Evolutionary conservation across 441 rosid species (phyloP).

Genomic region (Gossypium lobatum): DNA sequence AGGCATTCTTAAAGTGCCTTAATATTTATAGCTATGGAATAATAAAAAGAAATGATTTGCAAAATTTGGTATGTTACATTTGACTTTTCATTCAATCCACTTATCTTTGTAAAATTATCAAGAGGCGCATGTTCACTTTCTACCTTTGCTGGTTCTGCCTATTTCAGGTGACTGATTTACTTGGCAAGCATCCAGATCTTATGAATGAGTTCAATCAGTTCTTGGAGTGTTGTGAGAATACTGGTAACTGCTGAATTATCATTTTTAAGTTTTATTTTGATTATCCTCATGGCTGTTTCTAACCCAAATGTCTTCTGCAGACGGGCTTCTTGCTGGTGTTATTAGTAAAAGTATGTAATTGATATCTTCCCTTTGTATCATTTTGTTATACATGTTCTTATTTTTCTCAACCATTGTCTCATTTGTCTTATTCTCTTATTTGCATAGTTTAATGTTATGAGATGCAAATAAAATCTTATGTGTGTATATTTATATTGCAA

Average conservation of each 20-base stretch:
- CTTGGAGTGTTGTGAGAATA: slow-evolving; percentile 85
- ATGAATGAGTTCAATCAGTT: slow-evolving; percentile 90
- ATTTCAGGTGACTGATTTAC: slow-evolving; percentile 77
- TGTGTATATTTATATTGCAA: neutral
- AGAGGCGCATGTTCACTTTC: neutral
- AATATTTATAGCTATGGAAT: slow-evolving; percentile 78
- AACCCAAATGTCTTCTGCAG: slow-evolving; percentile 46
- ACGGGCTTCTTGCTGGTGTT: slow-evolving; percentile 88
- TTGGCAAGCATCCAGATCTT: slow-evolving; percentile 86
- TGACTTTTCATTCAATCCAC: slow-evolving; percentile 6
- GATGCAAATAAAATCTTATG: no score
- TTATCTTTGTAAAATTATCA: slow-evolving; percentile 4
- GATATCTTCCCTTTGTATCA: slow-evolving; percentile 9
- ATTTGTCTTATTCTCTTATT: neutral
- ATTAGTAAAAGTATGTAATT: slow-evolving; percentile 84
- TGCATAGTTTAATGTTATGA: neutral
- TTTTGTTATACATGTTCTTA: neutral
- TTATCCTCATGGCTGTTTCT: slow-evolving; percentile 20
- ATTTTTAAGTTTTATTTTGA: slow-evolving; percentile 23
- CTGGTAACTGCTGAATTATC: slow-evolving; percentile 45
- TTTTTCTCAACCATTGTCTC: neutral
- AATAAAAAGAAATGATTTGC: slow-evolving; percentile 69
- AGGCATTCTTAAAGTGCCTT: slow-evolving; percentile 90
- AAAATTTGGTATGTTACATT: slow-evolving; percentile 53
- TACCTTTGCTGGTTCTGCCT: slow-evolving; percentile 14